Evolutionary conservation across 2,329 filamentous ascomycete genomes (phyloP).

Genomic region (Alternaria ventricosa): DNA sequence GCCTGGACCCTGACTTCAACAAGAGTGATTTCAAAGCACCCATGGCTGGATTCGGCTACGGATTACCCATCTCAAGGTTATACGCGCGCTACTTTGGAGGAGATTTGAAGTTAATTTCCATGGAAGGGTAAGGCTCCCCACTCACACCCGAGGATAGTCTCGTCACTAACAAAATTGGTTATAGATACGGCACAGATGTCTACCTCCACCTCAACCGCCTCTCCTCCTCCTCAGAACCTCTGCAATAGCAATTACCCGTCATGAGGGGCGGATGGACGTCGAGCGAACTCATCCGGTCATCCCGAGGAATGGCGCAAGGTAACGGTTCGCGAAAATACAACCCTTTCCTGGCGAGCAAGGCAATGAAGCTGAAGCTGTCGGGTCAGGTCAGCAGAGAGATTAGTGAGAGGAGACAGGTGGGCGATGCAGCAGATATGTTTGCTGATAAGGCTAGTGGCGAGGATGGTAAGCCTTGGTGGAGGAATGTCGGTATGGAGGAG

Average conservation of each 20-base stretch:
- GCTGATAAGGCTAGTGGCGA: constrained; percentile 40
- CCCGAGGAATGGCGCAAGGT: constrained; percentile 66
- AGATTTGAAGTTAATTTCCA: constrained; percentile 96
- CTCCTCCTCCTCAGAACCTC: constrained; percentile 91
- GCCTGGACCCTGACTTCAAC: constrained; percentile 95
- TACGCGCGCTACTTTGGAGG: constrained; percentile 98
- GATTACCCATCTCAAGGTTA: constrained; percentile 87
- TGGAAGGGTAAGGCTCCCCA: constrained; percentile 81
- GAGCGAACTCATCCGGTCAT: constrained; percentile 39
- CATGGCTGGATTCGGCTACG: constrained; percentile 99
- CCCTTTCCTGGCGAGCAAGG: constrained; percentile 50
- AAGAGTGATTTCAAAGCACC: constrained; percentile 99
- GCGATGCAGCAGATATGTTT: constrained; percentile 81
- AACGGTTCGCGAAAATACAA: constrained; percentile 32
- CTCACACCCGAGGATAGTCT: not conserved
- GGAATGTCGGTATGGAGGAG: constrained; percentile 58
- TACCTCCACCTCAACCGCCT: constrained; percentile 97
- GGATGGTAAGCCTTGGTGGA: constrained; percentile 53
- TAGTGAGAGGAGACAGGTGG: constrained; percentile 86
- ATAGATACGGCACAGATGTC: constrained; percentile 94
- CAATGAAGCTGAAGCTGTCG: constrained; percentile 73
- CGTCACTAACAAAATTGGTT: constrained; percentile 21
- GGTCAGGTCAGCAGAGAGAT: constrained; percentile 66
- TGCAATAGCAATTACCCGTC: constrained; percentile 92
- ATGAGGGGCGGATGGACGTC: constrained; percentile 73